Evolutionary conservation across 176 grass and related monocot species (phyloP).

Genomic region (Phragmites australis): DNA sequence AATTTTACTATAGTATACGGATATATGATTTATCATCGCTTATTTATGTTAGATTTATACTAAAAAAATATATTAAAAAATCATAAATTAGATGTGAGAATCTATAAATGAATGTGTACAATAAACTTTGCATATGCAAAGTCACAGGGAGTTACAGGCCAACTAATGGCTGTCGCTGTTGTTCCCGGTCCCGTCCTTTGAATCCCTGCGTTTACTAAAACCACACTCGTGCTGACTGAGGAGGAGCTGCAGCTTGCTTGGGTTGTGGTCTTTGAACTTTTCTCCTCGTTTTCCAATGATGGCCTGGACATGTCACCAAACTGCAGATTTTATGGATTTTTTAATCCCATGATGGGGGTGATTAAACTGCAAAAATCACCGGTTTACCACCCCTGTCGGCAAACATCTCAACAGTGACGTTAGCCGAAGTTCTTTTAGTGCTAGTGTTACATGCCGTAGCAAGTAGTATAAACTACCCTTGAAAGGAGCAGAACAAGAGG

Average conservation of each 20-base stretch:
- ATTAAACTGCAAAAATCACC: background rate
- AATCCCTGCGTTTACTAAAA: constrained; percentile 21
- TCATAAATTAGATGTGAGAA: too few relatives aligned
- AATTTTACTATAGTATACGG: too few relatives aligned
- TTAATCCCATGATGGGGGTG: background rate
- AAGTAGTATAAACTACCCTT: too few relatives aligned
- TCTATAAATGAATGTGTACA: too few relatives aligned
- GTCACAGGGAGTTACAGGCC: too few relatives aligned
- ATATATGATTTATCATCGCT: too few relatives aligned
- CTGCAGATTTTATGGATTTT: background rate
- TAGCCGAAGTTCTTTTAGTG: background rate
- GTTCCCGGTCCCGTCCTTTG: constrained; percentile 10
- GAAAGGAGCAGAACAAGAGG: too few relatives aligned
- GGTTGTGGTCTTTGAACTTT: constrained; percentile 23
- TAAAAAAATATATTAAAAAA: too few relatives aligned
- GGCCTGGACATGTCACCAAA: background rate
- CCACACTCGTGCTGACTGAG: constrained; percentile 6
- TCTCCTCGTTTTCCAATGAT: background rate
- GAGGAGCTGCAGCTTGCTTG: background rate
- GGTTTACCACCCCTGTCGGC: background rate
- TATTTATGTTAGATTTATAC: too few relatives aligned
- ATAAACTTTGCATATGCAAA: too few relatives aligned
- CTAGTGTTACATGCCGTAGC: background rate
- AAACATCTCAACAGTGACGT: background rate
- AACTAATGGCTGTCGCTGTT: constrained; percentile 24